Evolutionary conservation across 306 rosid genomes (phyloP).

Genomic region (Rosa lucieae): DNA sequence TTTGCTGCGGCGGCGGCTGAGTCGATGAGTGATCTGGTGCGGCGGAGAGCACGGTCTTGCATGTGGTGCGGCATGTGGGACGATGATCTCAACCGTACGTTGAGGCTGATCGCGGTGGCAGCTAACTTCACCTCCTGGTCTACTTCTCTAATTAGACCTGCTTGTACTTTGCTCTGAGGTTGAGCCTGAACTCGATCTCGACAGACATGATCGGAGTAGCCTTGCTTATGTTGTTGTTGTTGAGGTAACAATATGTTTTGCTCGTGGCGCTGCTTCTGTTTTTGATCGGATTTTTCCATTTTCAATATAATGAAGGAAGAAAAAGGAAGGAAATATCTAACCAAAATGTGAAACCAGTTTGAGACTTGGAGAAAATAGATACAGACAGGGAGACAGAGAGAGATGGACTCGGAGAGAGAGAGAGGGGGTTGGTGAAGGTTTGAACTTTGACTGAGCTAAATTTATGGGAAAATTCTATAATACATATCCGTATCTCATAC

Average conservation of each 20-base stretch:
- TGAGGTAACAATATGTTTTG: background rate
- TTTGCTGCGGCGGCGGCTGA: background rate
- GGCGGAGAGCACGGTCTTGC: constrained; percentile 55
- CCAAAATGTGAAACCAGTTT: background rate
- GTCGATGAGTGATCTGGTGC: constrained; percentile 43
- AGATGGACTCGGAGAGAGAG: background rate
- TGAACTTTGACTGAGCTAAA: background rate
- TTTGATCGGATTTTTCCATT: constrained; percentile 13
- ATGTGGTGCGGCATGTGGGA: constrained; percentile 63
- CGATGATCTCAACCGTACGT: constrained; percentile 58
- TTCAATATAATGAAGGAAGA: background rate
- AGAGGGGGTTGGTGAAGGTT: constrained; percentile 1
- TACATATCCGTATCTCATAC: no score
- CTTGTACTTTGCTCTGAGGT: background rate
- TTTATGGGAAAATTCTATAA: no score
- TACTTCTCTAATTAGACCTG: background rate
- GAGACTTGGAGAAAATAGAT: background rate
- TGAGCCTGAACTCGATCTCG: background rate
- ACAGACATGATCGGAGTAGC: background rate
- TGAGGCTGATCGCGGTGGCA: constrained; percentile 51
- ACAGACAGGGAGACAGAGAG: background rate
- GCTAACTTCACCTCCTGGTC: constrained; percentile 38
- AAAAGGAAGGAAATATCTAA: background rate
- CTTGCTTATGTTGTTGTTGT: background rate
- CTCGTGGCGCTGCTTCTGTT: background rate